Base-by-base conservation (phyloP, 176 grass and related monocot genomes). In the Carex kokanica region DNA sequence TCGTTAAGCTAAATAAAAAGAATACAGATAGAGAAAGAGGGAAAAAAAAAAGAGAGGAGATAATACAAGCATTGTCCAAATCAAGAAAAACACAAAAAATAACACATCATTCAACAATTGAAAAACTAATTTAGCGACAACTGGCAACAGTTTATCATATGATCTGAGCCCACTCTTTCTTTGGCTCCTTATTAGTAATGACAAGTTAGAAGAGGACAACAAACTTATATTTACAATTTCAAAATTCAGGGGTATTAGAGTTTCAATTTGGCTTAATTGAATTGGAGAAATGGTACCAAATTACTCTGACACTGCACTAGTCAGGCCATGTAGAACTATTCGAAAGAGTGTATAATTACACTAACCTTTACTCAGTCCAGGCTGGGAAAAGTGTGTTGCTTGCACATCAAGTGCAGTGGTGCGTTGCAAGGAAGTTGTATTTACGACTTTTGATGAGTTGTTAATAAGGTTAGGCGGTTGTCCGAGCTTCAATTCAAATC, bases 401-500 rank as follows among this genome's bases (percentile, higher is more conserved):
- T 88, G 81, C 83, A 85, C 87, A 80, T 90, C 84, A 73, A 87
- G 63, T 70, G 74, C 32, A 79, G 65, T 31, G 40, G 60, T 27
- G 60, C 17, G 60, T 66, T 82, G 79, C 79, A 8, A 14, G 31
- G 55, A 60, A 69, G 41, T 71, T 47, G 81, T 31, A 23, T 20
- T 57, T 82, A 90, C 64, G 67, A 73, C 73, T 88, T 61, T 4
- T 54, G 77, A 61, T 88, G 91, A 85, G 88, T 90, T 70, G 86
- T 25, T 84, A 84, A 74, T 75, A 84, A 86, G 87, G 89, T 82
- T 88, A 67, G 89, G 90, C 64, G 88, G 90, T 79, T 91, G 94
- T 29, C 94, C 91, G 69, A 93, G 89, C 84, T 91, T 91, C 83
- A 97, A 61, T 79, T 97, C 91, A 68, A 90, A 91, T 68, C 89